Percentiles rank a stretch among this genome's conserved stretches.
Conservation (phyloP, 352 stramenopile species). For the Phytophthora chlamydospora region DNA sequence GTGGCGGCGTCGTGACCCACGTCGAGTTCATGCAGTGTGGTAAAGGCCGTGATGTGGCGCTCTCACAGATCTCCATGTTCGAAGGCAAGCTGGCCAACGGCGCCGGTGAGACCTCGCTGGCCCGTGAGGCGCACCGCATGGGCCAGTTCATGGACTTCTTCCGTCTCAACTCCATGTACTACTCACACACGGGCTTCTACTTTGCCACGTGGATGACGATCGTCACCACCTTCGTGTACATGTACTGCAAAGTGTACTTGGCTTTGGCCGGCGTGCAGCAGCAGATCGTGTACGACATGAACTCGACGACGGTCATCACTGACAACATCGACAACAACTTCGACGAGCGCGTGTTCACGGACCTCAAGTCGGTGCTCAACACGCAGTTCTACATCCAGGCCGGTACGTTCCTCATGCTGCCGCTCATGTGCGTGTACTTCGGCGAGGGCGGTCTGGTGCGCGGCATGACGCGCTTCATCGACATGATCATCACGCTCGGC, state of each 20-base stretch:
- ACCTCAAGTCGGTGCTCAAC: slow-evolving; percentile 73
- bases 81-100: slow-evolving; percentile 82
- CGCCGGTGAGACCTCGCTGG: slow-evolving; percentile 70
- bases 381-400: slow-evolving; percentile 88
- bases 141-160: slow-evolving; percentile 86
- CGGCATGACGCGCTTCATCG: slow-evolving; percentile 68
- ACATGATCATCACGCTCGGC: slow-evolving; percentile 78
- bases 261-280: slow-evolving; percentile 67
- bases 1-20: slow-evolving; percentile 72
- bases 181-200: slow-evolving; percentile 85
- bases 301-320: slow-evolving; percentile 63
- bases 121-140: slow-evolving; percentile 81
- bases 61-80: slow-evolving; percentile 85
- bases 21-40: slow-evolving; percentile 85
- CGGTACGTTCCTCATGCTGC: slow-evolving; percentile 73
- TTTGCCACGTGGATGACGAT: slow-evolving; percentile 86
- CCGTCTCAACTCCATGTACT: slow-evolving; percentile 86
- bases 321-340: slow-evolving; percentile 63
- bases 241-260: slow-evolving; percentile 85
- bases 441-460: slow-evolving; percentile 68
- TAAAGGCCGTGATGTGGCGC: slow-evolving; percentile 80
- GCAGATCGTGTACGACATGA: slow-evolving; percentile 74
- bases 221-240: slow-evolving; percentile 84
- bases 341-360: slow-evolving; percentile 58
- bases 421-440: slow-evolving; percentile 80